Evolutionary conservation across 2,329 filamentous ascomycete genomes (phyloP).

Genomic region (Colletotrichum eleusines): DNA sequence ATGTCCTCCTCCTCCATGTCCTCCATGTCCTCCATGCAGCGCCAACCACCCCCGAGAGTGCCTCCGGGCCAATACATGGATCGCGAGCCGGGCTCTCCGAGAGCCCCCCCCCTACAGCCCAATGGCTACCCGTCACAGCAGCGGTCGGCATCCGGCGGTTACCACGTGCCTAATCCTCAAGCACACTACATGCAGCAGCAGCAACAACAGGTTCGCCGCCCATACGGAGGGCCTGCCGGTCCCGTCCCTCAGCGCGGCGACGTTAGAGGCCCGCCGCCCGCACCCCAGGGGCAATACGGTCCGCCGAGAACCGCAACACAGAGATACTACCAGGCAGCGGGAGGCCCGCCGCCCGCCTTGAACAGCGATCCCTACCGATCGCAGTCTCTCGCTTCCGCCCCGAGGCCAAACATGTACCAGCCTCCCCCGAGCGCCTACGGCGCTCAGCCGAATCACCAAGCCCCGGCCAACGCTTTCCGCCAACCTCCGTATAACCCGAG

Average conservation of each 20-base stretch:
- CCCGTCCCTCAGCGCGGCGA: constrained; percentile 67
- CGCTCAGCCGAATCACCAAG: constrained; percentile 56
- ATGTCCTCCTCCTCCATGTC: constrained; percentile 74
- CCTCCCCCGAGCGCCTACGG: constrained; percentile 69
- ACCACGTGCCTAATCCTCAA: constrained; percentile 58
- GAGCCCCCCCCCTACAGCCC: constrained; percentile 52
- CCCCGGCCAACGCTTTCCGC: constrained; percentile 81
- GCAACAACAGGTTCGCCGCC: constrained; percentile 56
- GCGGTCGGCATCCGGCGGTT: constrained; percentile 64
- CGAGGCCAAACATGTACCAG: constrained; percentile 80
- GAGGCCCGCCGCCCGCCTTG: constrained; percentile 75
- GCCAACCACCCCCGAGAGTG: constrained; percentile 71
- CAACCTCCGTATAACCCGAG: constrained; percentile 79
- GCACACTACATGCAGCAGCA: constrained; percentile 62
- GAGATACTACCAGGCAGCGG: constrained; percentile 71
- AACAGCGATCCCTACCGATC: constrained; percentile 90
- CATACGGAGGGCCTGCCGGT: constrained; percentile 57
- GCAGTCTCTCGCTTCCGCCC: constrained; percentile 86
- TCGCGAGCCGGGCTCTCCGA: constrained; percentile 53
- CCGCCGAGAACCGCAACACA: constrained; percentile 60
- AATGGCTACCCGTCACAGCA: constrained; percentile 54
- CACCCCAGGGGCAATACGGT: constrained; percentile 46
- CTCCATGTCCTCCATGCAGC: constrained; percentile 68
- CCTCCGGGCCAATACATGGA: constrained; percentile 54
- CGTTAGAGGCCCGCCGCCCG: constrained; percentile 65